Conservation (phyloP, 1,284 basidiomycete genomes). For the Cryptococcus neoformans region DNA sequence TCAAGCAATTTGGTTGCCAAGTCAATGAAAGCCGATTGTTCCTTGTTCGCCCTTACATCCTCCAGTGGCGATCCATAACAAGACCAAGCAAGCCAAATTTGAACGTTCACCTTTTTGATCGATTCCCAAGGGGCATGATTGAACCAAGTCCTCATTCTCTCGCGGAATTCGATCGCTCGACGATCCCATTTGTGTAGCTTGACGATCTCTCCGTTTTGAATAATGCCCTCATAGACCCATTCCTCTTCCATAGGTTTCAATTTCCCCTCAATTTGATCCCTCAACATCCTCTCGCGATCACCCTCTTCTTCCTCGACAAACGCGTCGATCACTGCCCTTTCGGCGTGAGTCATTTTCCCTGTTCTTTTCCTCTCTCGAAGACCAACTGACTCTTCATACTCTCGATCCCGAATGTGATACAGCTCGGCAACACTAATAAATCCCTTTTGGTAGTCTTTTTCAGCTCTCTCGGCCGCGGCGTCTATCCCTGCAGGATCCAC, state of each 20-base stretch:
- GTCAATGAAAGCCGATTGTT: conserved; percentile 57
- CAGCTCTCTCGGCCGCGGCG: conserved; percentile 5
- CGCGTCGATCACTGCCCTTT: conserved; percentile 16
- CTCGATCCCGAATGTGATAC: conserved; percentile 22
- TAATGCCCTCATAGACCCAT: conserved; percentile 18
- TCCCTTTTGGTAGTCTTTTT: conserved; percentile 19
- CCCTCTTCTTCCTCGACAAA: conserved; percentile 29
- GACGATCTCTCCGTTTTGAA: conserved; percentile 22
- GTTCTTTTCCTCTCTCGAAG: conserved; percentile 21
- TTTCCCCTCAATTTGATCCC: conserved; percentile 25
- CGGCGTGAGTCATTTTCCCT: conserved; percentile 20
- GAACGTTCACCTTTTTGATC: conserved; percentile 63
- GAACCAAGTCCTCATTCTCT: conserved; percentile 55
- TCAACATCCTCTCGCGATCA: conserved; percentile 26
- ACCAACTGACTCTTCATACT: conserved; percentile 25
- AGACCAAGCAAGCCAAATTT: conserved; percentile 79
- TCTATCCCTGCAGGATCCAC: neutral
- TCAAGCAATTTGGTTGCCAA: conserved; percentile 64
- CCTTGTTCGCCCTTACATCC: conserved; percentile 48
- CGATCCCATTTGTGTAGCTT: conserved; percentile 35
- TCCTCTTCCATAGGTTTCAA: conserved; percentile 10
- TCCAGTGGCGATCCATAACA: conserved; percentile 65
- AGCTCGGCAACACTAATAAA: conserved; percentile 23
- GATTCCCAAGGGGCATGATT: conserved; percentile 68
- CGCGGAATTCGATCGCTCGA: conserved; percentile 46